These are phyloP conservation scores for Monilinia laxa DNA, from an alignment of 2,329 filamentous ascomycete species.

Conservation along the genomic window DNA sequence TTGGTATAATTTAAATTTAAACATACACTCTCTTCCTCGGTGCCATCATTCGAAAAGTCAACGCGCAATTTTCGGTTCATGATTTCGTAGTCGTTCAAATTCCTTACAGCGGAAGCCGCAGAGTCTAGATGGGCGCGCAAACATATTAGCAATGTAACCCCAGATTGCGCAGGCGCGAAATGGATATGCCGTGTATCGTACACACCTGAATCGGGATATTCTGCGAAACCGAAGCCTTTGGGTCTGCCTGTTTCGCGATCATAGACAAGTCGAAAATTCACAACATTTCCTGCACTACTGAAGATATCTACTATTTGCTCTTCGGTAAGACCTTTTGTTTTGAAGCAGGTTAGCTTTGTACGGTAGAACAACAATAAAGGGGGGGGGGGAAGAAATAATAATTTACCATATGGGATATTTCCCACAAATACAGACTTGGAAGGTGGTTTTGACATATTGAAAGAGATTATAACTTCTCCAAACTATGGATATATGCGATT, in stretches of 20 bases:
- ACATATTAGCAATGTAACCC: constrained; percentile 14
- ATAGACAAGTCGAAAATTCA: constrained; percentile 91
- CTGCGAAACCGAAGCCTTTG: constrained; percentile 95
- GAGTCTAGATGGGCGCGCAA: constrained; percentile 54
- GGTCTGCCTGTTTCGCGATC: constrained; percentile 92
- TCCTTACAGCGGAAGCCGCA: constrained; percentile 89
- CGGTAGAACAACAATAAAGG: not conserved
- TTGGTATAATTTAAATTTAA: not conserved
- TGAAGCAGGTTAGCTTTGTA: constrained; percentile 26
- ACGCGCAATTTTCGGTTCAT: constrained; percentile 93
- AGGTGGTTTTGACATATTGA: constrained; percentile 70
- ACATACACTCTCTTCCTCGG: constrained; percentile 55
- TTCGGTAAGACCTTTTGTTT: constrained; percentile 77
- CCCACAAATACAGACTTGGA: constrained; percentile 82
- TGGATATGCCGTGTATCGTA: constrained; percentile 19
- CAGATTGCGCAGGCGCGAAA: constrained; percentile 3
- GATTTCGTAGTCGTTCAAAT: constrained; percentile 92
- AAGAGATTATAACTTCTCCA: constrained; percentile 12
- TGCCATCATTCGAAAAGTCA: constrained; percentile 89
- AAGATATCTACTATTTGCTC: constrained; percentile 96
- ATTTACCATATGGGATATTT: constrained; percentile 77
- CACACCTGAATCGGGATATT: constrained; percentile 85
- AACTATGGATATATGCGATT: constrained; percentile 22
- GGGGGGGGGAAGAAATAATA: not conserved
- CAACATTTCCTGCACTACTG: constrained; percentile 81